Evolutionary conservation across 1,284 basidiomycete genomes (phyloP).

Genomic region (Mycosarcoma mackinlayi): DNA sequence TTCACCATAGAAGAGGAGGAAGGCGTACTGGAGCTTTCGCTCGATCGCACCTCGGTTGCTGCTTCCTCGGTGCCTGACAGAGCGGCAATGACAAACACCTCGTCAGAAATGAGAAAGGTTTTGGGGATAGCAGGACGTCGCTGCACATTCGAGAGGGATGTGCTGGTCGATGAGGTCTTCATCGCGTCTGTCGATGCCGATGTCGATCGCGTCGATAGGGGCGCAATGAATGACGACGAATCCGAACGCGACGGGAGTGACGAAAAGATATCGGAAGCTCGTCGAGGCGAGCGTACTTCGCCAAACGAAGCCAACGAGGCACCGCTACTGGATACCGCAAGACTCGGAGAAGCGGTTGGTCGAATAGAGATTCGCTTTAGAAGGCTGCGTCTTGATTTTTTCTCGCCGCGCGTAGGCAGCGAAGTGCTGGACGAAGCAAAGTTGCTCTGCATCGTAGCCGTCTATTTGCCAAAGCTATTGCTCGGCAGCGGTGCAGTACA

Average conservation of each 20-base stretch:
- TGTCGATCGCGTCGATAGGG: not conserved
- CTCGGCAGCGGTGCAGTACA: not conserved
- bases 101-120: slow-evolving; percentile 17
- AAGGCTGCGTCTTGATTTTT: slow-evolving; percentile 16
- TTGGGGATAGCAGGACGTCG: slow-evolving; percentile 16
- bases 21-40: slow-evolving; percentile 11
- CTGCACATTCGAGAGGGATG: not conserved
- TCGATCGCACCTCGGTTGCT: not conserved
- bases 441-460: slow-evolving; percentile 14
- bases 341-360: slow-evolving; percentile 1
- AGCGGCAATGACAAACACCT: slow-evolving; percentile 25
- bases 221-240: too few relatives aligned
- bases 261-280: slow-evolving; percentile 22
- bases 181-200: not conserved
- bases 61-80: not conserved
- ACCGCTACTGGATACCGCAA: not conserved
- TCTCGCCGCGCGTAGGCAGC: slow-evolving; percentile 8
- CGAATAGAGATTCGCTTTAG: slow-evolving; percentile 23
- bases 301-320: slow-evolving; percentile 2
- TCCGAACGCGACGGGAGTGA: not conserved
- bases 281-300: slow-evolving; percentile 11
- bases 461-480: not conserved
- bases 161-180: not conserved
- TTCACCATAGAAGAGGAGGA: slow-evolving; percentile 3
- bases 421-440: slow-evolving; percentile 18